Base-by-base conservation (phyloP, 129 eudicot genomes). In the Flaveria ramosissima region DNA sequence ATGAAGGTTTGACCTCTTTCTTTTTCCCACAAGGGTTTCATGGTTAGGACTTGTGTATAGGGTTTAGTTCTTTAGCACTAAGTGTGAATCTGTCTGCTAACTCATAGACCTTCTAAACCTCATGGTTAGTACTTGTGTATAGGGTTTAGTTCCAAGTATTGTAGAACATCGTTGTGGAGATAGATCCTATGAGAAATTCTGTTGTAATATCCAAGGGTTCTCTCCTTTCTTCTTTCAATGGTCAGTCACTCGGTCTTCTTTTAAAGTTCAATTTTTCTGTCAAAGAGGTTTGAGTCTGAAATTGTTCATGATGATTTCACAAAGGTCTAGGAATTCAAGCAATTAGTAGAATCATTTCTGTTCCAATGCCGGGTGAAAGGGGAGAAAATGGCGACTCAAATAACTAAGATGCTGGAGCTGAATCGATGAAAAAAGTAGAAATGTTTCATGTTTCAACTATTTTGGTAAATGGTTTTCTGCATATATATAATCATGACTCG, bases 361-460 rank as follows among this genome's bases (percentile, higher is more conserved):
- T 56, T 20, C 27, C 13, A 20, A 7, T 48, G 16, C 0, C 14
- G 1, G 5, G 14, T 7, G 12, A 0, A 9, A 16, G 16, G 17
- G 36, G n/a, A 4, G 17, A 2, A 4, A 11, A 24, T 27, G 15
- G 15, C 6, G 6, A 20, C 30, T 30, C 46, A 32, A 63, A 63
- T 30, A 27, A 30, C 4, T 10, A 30, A 62, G 68, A 27, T 14
- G 7, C 13, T 62, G 43, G 68, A 62, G 15, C 20, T 26, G 11
- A 62, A 62, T 4, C 1, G 45, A 45, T 11, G 20, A 27, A 30
- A 19, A 62, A 62, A 62, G 46, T 63, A 15, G 21, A 63, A 43
- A 43, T 32, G 21, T 63, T 2, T 63, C 69, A 63, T 63, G 21
- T 63, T 63, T 63, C 46, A 30, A 63, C 69, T 32, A 63, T 63